Evolutionary conservation across 1,284 basidiomycete species (phyloP), one percentile per base, ranked within the genome.

Genomic region (Hypsizygus ulmarius): DNA sequence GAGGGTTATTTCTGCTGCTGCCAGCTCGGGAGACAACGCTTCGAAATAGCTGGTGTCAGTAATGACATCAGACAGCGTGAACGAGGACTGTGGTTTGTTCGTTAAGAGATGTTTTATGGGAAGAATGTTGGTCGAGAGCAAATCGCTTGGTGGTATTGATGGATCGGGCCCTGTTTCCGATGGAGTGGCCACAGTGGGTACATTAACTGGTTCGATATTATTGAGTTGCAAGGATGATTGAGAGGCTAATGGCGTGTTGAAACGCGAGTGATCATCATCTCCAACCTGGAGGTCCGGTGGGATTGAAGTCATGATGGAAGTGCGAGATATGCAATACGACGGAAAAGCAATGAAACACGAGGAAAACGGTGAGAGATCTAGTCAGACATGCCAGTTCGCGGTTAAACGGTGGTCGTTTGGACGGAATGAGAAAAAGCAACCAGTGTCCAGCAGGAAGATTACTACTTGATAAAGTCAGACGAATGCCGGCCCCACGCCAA

Each of bases 1-100:
- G 49, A 85, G 71, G 21, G 71, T 77, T 34, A 85, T 72, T 54
- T 83, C 81, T 9, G 79, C 80, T n/a, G 68, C 63, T 19, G 74
- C 72, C 18, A 84, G 68, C 51, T 84, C 58, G 11, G 50, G 30
- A 39, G 52, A 21, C 21, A 55, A 35, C 2, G 36, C 12, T 45
- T 52, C 57, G 1, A 27, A 19, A 10, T 29, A 49, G 34, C 40
- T 38, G n/a, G 38, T 21, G 30, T 59, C 55, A 11, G 46, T 39
- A 15, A 47, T 50, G 25, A 59, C 43, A 37, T 76, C 75, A 3
- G 72, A 69, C 43, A 75, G 67, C 0, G 69, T 59, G 42, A 77
- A 70, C 0, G 73, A 72, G 5, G 74, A 63, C 51, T 73, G 73
- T 4, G 74, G 72, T 37, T 56, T 55, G 43, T 60, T 60, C 15